Base-by-base conservation (phyloP, 2,329 filamentous ascomycete species). In the Pyrenophora tritici-repentis region DNA sequence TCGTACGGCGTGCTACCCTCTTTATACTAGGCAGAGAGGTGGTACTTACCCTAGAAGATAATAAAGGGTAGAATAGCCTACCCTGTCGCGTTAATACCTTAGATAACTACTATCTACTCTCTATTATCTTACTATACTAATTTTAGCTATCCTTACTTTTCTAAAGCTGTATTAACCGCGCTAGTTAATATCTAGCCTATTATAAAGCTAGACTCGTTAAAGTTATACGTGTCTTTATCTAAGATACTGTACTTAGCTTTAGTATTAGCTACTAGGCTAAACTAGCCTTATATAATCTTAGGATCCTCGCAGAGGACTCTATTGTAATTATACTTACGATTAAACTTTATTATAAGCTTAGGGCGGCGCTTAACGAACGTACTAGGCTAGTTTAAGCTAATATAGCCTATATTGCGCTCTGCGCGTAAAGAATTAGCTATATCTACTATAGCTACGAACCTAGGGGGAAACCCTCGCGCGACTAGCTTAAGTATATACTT, bases 291-390 rank as follows among this genome's bases (percentile, higher is more conserved):
- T 24, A 52, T 43, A 31, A 47, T 22, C 36, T 42, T 46, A 47
- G 36, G 13, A 45, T 55, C 29, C 24, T 51, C 26, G 22, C 39
- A 53, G 3, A 51, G 17, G 6, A 32, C 48, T 51, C 20, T 37
- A 8, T 42, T 44, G 18, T 53, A 53, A 35, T 49, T 39, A 20
- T 49, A 53, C 40, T 49, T 41, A 8, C 29, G 39, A 53, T 46
- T 56, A 42, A 59, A 53, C 24, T 57, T 53, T 5, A 56, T 42
- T 41, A 45, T 47, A 37, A 62, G 46, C 53, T 58, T 8, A 37
- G 43, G 36, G 10, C 17, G 13, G 10, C 13, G 24, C n/a, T n/a
- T n/a, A n/a, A n/a, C n/a, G n/a, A n/a, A n/a, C n/a, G n/a, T n/a
- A n/a, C n/a, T n/a, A n/a, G n/a, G n/a, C n/a, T n/a, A n/a, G n/a